Evolutionary conservation across 2,329 filamentous ascomycete species (phyloP).

Genomic region (Aureobasidium zeae): DNA sequence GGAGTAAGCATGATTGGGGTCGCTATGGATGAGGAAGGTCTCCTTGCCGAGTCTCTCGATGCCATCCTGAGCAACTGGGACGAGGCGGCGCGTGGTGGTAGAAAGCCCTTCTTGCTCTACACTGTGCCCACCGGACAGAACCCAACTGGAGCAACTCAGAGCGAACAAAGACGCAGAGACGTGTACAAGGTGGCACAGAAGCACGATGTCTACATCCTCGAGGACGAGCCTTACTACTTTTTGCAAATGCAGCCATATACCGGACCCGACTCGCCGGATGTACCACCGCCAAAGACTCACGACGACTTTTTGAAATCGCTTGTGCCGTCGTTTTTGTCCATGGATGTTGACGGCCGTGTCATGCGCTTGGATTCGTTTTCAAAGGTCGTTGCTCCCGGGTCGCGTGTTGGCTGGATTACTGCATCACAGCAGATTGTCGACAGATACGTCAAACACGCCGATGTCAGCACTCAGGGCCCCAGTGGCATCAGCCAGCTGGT

Average conservation of each 20-base stretch:
- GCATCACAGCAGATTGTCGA: conserved; percentile 77
- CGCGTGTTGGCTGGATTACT: conserved; percentile 80
- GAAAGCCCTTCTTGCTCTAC: conserved; percentile 60
- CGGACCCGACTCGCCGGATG: conserved; percentile 41
- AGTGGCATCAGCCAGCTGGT: conserved; percentile 75
- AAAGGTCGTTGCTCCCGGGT: conserved; percentile 78
- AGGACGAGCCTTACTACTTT: conserved; percentile 94
- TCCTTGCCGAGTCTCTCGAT: conserved; percentile 54
- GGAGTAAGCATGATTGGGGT: conserved; percentile 53
- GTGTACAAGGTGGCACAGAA: conserved; percentile 72
- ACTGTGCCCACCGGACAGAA: conserved; percentile 79
- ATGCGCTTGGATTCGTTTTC: conserved; percentile 88
- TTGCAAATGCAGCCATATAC: conserved; percentile 76
- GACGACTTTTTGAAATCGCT: conserved; percentile 66
- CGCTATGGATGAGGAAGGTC: conserved; percentile 57
- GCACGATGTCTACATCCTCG: conserved; percentile 78
- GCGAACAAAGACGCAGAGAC: conserved; percentile 54
- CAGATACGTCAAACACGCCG: conserved; percentile 70
- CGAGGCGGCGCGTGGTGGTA: conserved; percentile 43
- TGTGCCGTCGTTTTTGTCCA: conserved; percentile 64
- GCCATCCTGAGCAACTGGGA: conserved; percentile 58
- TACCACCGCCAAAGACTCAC: conserved; percentile 51
- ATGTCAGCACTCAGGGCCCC: conserved; percentile 77
- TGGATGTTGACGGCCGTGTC: conserved; percentile 81
- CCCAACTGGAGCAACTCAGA: conserved; percentile 78